phyloP scores from a whole-genome alignment of 2,329 filamentous ascomycete genomes.

The Dothistroma septosporum region DNA sequence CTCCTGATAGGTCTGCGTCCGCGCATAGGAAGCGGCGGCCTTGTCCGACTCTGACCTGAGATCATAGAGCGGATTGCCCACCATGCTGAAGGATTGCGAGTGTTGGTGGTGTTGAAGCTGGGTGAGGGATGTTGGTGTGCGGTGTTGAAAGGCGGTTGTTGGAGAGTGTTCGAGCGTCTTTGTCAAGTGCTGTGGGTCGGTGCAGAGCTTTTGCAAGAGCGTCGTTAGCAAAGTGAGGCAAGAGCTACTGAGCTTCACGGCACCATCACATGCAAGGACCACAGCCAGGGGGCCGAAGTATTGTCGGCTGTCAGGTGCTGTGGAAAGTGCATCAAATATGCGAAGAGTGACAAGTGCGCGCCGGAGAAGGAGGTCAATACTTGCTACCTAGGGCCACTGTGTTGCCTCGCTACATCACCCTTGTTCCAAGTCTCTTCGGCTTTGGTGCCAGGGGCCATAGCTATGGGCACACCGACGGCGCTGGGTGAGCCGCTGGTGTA shows the following conservation, averaged over 20 bases:
- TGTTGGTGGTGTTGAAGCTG: neutral
- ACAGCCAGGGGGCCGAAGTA: neutral
- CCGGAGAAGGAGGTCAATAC: neutral
- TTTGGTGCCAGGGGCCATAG: slow-evolving; percentile 71
- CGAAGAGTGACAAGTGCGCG: neutral
- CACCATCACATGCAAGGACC: neutral
- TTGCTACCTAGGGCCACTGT: slow-evolving; percentile 4
- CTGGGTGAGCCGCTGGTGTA: slow-evolving; percentile 5
- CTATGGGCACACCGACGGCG: slow-evolving; percentile 21
- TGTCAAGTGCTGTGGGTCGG: neutral
- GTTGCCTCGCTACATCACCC: slow-evolving; percentile 36
- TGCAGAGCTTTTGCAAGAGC: neutral
- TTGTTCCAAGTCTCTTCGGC: slow-evolving; percentile 78
- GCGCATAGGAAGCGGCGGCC: neutral
- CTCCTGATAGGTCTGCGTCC: slow-evolving; percentile 8
- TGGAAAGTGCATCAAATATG: neutral
- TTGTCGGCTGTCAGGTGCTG: neutral
- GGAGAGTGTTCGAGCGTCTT: neutral
- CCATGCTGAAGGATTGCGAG: neutral
- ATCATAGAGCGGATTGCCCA: neutral
- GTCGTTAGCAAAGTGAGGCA: slow-evolving; percentile 1
- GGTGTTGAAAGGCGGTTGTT: neutral
- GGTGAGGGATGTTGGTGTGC: neutral
- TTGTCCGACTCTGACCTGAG: too few species aligned
- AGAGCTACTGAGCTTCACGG: neutral